phyloP scores from a whole-genome alignment of 768 basidiomycete genomes.

The Lepiota subincarnata region DNA sequence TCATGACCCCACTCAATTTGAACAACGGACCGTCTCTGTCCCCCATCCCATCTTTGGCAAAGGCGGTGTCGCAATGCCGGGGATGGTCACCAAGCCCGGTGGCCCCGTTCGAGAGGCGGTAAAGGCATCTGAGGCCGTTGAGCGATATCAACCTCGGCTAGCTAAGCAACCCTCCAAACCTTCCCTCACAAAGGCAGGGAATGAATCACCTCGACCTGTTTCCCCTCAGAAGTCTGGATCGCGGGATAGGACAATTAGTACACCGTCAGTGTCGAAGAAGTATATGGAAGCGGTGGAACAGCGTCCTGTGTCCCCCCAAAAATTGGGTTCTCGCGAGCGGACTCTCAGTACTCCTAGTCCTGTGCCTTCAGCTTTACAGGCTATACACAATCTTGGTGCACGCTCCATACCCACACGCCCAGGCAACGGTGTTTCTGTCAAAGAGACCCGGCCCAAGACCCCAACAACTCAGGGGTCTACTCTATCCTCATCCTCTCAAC shows the following conservation, averaged over 20 bases:
- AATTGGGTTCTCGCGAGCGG: constrained; percentile 41
- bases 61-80: constrained; percentile 74
- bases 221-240: constrained; percentile 13
- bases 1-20: constrained; percentile 61
- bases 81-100: constrained; percentile 39
- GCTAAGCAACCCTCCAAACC: constrained; percentile 3
- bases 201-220: constrained; percentile 7
- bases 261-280: constrained; percentile 17
- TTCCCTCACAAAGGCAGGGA: not conserved
- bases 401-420: not conserved
- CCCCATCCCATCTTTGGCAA: constrained; percentile 77
- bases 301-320: constrained; percentile 32
- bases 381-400: not conserved
- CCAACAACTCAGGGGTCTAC: not conserved
- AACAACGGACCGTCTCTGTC: constrained; percentile 49
- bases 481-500: constrained; percentile 13
- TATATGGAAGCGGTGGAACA: constrained; percentile 32
- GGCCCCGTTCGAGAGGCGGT: constrained; percentile 6
- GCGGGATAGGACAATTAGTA: constrained; percentile 10
- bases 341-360: constrained; percentile 44
- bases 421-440: not conserved
- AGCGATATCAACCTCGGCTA: constrained; percentile 15
- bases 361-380: constrained; percentile 10
- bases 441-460: not conserved
- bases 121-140: constrained; percentile 13